Conservation (phyloP, 2,329 filamentous ascomycete species). For the Chaetomiaceae sp. region DNA sequence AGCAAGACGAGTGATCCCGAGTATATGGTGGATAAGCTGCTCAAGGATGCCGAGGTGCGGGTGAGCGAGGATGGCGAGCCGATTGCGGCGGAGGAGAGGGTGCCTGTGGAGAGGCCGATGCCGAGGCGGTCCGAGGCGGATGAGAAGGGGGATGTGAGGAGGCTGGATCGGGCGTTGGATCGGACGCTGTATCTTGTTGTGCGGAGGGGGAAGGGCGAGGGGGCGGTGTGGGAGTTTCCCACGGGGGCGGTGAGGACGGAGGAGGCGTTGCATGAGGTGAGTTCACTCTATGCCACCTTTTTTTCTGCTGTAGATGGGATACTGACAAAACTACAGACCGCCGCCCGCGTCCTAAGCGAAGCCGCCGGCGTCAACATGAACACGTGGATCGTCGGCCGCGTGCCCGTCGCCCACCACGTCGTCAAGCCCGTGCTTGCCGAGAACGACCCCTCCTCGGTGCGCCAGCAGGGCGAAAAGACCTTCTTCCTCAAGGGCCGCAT, state of each 20-base stretch:
- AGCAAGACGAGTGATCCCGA: conserved; percentile 62
- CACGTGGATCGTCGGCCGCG: conserved; percentile 92
- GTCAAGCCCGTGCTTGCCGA: conserved; percentile 45
- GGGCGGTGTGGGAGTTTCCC: conserved; percentile 79
- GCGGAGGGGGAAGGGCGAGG: conserved; percentile 55
- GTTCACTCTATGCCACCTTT: conserved; percentile 36
- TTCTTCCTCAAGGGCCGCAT: conserved; percentile 97
- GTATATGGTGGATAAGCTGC: conserved; percentile 61
- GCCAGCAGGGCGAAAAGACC: conserved; percentile 66
- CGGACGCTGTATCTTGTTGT: conserved; percentile 86
- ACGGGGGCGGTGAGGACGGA: conserved; percentile 61
- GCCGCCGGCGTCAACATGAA: conserved; percentile 94
- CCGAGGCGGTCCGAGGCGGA: conserved; percentile 75
- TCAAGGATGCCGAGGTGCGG: conserved; percentile 68
- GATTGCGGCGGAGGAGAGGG: conserved; percentile 54
- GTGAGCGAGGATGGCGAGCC: conserved; percentile 58
- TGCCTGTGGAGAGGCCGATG: conserved; percentile 66
- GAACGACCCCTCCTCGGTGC: conserved; percentile 36
- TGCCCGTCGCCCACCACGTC: conserved; percentile 77
- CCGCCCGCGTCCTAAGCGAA: conserved; percentile 70
- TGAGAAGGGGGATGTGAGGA: conserved; percentile 64
- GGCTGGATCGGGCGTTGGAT: conserved; percentile 74
- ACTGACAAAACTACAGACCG: conserved; percentile 54
- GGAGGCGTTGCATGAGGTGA: conserved; percentile 78
- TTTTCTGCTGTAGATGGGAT: background rate